A percentile compares a stretch with the other conserved stretches of the same genome.
Conservation (phyloP, 2,329 filamentous ascomycete species). For the Camptophora hylomeconis region DNA sequence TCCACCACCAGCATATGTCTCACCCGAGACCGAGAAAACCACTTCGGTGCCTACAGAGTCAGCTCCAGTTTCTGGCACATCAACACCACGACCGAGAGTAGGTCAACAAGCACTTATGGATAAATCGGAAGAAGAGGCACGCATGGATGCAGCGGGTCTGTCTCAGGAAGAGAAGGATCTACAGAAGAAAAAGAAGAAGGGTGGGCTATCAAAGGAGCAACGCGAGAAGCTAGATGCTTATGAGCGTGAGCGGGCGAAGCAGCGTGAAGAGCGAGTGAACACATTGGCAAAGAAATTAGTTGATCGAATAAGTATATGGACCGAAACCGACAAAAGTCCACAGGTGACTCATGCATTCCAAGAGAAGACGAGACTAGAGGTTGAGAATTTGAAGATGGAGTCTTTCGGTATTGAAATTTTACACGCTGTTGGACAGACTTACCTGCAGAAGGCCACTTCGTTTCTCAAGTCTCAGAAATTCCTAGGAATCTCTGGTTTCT, state of each 20-base stretch:
- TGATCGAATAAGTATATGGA: conserved; percentile 87
- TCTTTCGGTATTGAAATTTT: conserved; percentile 93
- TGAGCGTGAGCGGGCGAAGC: conserved; percentile 68
- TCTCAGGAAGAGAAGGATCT: conserved; percentile 63
- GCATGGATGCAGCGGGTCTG: conserved; percentile 50
- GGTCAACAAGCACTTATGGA: conserved; percentile 81
- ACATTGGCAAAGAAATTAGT: conserved; percentile 73
- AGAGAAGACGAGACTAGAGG: conserved; percentile 86
- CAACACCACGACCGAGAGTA: conserved; percentile 41
- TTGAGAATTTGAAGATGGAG: conserved; percentile 98
- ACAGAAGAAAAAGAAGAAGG: conserved; percentile 79
- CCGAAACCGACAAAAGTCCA: conserved; percentile 78
- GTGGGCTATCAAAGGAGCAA: conserved; percentile 77
- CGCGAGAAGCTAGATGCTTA: conserved; percentile 80
- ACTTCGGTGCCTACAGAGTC: conserved; percentile 6
- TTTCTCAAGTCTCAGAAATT: conserved; percentile 94
- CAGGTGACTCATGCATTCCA: conserved; percentile 84
- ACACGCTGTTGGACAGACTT: conserved; percentile 86
- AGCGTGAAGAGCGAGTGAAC: conserved; percentile 81
- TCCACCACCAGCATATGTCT: conserved; percentile 12
- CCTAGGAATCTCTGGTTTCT: conserved; percentile 90
- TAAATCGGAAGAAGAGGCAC: conserved; percentile 64
- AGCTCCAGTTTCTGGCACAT: conserved; percentile 25
- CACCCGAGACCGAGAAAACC: conserved; percentile 5
- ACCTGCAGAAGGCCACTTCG: conserved; percentile 72